Base-by-base conservation (phyloP, 768 basidiomycete genomes). In the Hirschioporus abietinus region DNA sequence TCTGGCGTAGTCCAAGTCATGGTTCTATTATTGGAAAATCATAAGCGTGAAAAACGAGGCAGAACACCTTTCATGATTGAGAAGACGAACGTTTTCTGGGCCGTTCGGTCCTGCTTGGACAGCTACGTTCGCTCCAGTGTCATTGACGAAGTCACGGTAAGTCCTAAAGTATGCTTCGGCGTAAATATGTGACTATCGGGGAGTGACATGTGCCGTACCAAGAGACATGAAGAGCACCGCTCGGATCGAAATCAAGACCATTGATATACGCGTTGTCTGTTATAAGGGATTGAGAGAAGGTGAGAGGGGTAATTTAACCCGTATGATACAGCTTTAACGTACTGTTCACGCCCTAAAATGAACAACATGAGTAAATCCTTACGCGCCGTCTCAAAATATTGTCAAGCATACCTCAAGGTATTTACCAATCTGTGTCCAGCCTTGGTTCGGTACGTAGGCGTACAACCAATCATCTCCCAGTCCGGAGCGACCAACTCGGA, bases 51-150 rank as follows among this genome's bases (percentile, higher is more conserved):
- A 8, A 30, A 8, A 8, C 30, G 8, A 30, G 30, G 30, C 2
- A 30, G 8, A 30, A 30, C 30, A 8, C 30, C 23, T 60, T 34
- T 58, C 17, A 23, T 24, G 18, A 34, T 15, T 63, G 18, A 18
- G 18, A 9, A 3, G 3, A 59, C 75, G 9, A 63, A 78, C 78
- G 65, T 79, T 79, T 65, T 78, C 78, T 15, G 77, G 78, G 7
- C 78, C 78, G 63, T 79, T 79, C 0, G 78, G 78, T 0, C 78
- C 78, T 8, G 78, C 78, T 69, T 79, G 68, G 18, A 79, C 78
- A 8, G 78, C 78, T 35, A 78, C 77, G 35, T 78, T 70, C 64
- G 77, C 73, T 15, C 78, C 78, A 4, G 72, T 77, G 66, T 79
- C 78, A 52, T 78, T 77, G n/a, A 78, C 76, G 64, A 73, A 79